Percentiles rank a stretch among this genome's conserved stretches.
phyloP scores from a whole-genome alignment of 1,139 yeast genomes.

The Candida dubliniensis region DNA sequence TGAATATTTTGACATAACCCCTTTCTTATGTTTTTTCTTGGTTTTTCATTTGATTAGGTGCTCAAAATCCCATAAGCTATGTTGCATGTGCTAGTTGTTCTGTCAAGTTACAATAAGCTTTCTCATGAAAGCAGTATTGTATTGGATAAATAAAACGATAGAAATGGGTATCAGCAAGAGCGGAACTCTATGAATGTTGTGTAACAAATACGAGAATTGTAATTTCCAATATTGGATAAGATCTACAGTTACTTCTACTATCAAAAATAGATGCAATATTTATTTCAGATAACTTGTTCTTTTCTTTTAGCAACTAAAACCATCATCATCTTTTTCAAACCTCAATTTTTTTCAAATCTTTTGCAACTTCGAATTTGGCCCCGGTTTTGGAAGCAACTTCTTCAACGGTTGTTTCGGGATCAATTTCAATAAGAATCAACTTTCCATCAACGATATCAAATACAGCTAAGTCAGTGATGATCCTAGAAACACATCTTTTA shows the following conservation, averaged over 20 bases:
- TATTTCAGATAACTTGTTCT: background rate
- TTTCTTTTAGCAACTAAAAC: background rate
- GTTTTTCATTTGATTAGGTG: no score
- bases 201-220: no score
- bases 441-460: conserved; percentile 41
- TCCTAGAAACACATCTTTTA: conserved; percentile 41
- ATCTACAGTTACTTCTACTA: no score
- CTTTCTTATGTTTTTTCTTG: no score
- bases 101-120: no score
- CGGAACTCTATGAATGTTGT: background rate
- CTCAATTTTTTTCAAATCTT: conserved; percentile 22
- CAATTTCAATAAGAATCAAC: conserved; percentile 41
- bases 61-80: no score
- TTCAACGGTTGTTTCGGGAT: conserved; percentile 38
- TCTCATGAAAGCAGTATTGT: no score
- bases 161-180: background rate
- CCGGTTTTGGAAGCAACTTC: conserved; percentile 40
- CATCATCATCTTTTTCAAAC: conserved; percentile 2
- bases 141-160: no score
- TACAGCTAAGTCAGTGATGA: conserved; percentile 51
- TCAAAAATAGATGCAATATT: background rate
- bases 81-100: no score
- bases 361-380: conserved; percentile 38
- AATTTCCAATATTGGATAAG: no score
- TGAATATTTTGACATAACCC: no score